A percentile compares a stretch with the other conserved stretches of the same genome.
Conservation (phyloP, 495 filamentous ascomycete species). For the Tuber aestivum region DNA sequence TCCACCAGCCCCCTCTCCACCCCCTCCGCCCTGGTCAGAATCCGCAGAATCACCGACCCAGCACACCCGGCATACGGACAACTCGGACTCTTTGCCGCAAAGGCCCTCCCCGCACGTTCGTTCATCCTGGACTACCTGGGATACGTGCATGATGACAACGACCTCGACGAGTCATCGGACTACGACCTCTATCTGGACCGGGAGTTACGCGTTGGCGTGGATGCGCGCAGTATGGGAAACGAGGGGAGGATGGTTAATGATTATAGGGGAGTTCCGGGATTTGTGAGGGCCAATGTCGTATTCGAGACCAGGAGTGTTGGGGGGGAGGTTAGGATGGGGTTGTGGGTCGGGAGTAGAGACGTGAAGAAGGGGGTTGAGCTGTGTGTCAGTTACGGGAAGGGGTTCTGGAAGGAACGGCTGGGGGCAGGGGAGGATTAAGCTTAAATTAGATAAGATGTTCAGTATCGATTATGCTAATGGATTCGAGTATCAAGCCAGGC, state of each 20-base stretch:
- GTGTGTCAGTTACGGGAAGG: constrained; percentile 63
- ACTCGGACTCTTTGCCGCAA: constrained; percentile 59
- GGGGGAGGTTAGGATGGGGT: constrained; percentile 49
- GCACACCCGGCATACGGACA: constrained; percentile 61
- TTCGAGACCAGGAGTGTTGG: constrained; percentile 33
- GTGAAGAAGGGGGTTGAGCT: constrained; percentile 58
- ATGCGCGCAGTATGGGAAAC: constrained; percentile 58
- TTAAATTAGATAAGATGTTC: background rate
- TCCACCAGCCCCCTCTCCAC: constrained; percentile 40
- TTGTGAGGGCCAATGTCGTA: constrained; percentile 39
- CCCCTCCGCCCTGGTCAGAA: constrained; percentile 51
- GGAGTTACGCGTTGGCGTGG: constrained; percentile 55
- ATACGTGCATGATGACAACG: constrained; percentile 49
- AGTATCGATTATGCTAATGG: background rate
- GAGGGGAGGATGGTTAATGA: constrained; percentile 71
- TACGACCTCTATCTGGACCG: constrained; percentile 64
- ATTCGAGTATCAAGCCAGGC: background rate
- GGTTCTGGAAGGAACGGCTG: constrained; percentile 53
- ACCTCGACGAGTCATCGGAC: constrained; percentile 49
- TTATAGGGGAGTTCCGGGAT: constrained; percentile 57
- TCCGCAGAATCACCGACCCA: constrained; percentile 51
- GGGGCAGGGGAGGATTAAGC: constrained; percentile 11
- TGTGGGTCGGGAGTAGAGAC: constrained; percentile 47
- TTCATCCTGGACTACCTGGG: constrained; percentile 65
- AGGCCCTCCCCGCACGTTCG: constrained; percentile 52